Percentiles rank a stretch among this genome's conserved stretches.
These are phyloP conservation scores for Auricularia auricula-judae DNA, from an alignment of 768 basidiomycete genomes.

Conservation along the genomic window DNA sequence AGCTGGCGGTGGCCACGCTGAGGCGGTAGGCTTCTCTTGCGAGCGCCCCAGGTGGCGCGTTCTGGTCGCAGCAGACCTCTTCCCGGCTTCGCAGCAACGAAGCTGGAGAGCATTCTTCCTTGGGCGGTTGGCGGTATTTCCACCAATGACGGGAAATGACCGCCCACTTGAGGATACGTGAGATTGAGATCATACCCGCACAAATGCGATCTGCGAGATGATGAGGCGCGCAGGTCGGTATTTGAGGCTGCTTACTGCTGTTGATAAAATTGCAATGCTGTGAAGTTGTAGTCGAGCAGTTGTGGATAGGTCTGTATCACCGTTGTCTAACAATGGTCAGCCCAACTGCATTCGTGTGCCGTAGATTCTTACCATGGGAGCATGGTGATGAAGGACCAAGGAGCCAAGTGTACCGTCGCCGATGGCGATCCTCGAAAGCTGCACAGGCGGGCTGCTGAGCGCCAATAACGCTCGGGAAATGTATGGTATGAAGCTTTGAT, in stretches of 20 bases:
- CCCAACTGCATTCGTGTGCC: background rate
- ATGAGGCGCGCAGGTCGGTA: background rate
- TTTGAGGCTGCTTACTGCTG: constrained; percentile 40
- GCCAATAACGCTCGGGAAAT: constrained; percentile 63
- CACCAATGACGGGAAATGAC: constrained; percentile 30
- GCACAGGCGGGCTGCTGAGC: constrained; percentile 52
- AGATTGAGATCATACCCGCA: constrained; percentile 60
- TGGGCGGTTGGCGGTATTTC: constrained; percentile 1
- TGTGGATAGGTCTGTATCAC: constrained; percentile 66
- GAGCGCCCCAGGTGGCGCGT: background rate
- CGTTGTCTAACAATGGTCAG: constrained; percentile 26
- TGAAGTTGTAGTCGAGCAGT: constrained; percentile 58
- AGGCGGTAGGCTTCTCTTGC: background rate
- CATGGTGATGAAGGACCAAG: constrained; percentile 35
- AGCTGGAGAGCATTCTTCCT: background rate
- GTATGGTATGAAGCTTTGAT: constrained; percentile 43
- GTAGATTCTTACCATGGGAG: constrained; percentile 38
- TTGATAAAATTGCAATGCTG: constrained; percentile 49
- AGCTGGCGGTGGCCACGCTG: too few relatives aligned
- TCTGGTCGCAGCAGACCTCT: background rate
- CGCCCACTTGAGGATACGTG: constrained; percentile 52
- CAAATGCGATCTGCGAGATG: constrained; percentile 28
- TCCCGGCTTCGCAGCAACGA: background rate
- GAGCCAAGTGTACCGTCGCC: constrained; percentile 55
- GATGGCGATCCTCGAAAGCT: constrained; percentile 55